A percentile compares a stretch with the other conserved stretches of the same genome.
Conservation (phyloP, 2,329 filamentous ascomycete genomes). For the Seiridium unicorne region DNA sequence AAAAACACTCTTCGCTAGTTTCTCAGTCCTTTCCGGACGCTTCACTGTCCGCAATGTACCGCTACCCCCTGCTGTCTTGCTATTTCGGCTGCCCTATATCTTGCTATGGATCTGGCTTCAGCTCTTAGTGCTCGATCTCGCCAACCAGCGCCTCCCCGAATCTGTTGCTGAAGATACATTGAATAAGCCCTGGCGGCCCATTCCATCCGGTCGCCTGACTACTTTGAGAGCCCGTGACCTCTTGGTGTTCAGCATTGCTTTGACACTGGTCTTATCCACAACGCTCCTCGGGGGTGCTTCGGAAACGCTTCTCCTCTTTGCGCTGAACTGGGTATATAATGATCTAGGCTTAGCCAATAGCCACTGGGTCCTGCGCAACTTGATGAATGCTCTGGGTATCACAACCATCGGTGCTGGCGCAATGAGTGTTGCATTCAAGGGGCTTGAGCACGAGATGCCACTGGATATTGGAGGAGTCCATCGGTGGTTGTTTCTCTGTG, state of each 20-base stretch:
- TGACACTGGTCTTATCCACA: background rate
- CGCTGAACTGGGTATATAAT: background rate
- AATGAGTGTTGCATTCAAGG: background rate
- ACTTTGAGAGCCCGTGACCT: background rate
- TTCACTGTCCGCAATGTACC: background rate
- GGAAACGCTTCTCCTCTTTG: background rate
- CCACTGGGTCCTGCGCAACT: background rate
- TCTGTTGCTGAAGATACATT: background rate
- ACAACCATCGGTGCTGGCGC: background rate
- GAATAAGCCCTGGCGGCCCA: conserved; percentile 1
- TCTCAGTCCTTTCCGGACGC: background rate
- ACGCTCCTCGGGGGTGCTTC: background rate
- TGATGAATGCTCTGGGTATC: background rate
- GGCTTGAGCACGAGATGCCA: background rate
- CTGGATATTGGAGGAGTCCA: background rate
- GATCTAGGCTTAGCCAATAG: background rate
- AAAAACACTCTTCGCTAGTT: background rate
- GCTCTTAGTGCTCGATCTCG: background rate
- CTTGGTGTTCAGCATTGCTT: background rate
- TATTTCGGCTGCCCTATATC: background rate
- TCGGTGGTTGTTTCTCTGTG: background rate
- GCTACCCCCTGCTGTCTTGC: background rate
- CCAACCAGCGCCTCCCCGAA: background rate
- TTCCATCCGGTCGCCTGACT: background rate
- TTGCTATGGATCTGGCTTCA: background rate